These are phyloP conservation scores for Sporothrix humicola DNA, from an alignment of 2,329 filamentous ascomycete species.

Conservation along the genomic window DNA sequence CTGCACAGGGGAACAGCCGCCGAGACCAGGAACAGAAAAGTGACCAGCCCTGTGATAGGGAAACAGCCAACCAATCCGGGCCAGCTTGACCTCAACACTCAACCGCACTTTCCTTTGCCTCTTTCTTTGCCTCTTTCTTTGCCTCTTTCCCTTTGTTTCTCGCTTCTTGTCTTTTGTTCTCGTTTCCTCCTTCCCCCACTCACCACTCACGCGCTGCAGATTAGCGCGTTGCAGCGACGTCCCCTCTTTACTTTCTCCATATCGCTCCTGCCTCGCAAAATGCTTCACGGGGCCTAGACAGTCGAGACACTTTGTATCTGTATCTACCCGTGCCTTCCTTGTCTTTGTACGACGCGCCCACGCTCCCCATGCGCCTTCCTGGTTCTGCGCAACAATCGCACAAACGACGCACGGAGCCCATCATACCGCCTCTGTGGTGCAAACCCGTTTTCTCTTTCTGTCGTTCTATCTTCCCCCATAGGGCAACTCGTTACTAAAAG, in stretches of 20 bases:
- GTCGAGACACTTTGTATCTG: not conserved
- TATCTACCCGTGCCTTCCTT: not conserved
- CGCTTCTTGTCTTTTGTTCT: not conserved
- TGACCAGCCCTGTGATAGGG: conserved; percentile 19
- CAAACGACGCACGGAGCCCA: conserved; percentile 4
- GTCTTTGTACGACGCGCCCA: conserved; percentile 8
- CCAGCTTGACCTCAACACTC: not conserved
- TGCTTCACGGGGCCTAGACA: too few relatives aligned
- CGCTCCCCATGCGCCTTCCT: conserved; percentile 3
- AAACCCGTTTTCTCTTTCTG: not conserved
- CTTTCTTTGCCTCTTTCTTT: not conserved
- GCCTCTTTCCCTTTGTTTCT: not conserved
- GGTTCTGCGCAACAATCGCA: conserved; percentile 16
- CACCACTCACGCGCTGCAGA: conserved; percentile 13
- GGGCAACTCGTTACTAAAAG: not conserved
- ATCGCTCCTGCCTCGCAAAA: not conserved
- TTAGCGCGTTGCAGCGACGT: conserved; percentile 7
- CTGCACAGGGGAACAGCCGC: not conserved
- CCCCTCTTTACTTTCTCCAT: conserved; percentile 1
- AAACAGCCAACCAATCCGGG: conserved; percentile 1
- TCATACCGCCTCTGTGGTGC: conserved; percentile 22
- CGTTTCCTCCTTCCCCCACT: not conserved
- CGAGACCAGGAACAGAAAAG: conserved; percentile 5
- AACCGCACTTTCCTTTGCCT: not conserved
- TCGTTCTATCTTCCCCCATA: too few relatives aligned